These are phyloP conservation scores for Lentinula aciculospora DNA, from an alignment of 768 basidiomycete species.

Conservation along the genomic window DNA sequence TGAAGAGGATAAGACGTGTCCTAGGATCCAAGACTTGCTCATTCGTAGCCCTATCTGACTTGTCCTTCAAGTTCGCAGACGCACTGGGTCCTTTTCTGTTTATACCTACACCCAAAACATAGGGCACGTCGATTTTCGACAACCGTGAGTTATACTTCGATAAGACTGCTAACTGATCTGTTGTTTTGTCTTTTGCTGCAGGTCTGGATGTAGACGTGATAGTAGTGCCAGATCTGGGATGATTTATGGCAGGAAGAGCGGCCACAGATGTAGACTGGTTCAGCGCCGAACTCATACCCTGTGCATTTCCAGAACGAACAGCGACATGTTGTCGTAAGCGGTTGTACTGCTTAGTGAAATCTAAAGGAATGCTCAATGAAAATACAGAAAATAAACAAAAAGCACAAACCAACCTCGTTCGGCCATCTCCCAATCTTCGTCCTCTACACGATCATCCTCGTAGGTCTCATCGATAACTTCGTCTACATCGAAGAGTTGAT, in stretches of 20 bases:
- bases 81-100: slow-evolving; percentile 92
- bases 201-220: slow-evolving; percentile 15
- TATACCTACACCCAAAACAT: slow-evolving; percentile 63
- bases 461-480: slow-evolving; percentile 42
- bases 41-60: slow-evolving; percentile 91
- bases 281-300: slow-evolving; percentile 49
- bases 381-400: background rate
- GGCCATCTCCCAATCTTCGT: slow-evolving; percentile 86
- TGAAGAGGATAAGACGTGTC: slow-evolving; percentile 91
- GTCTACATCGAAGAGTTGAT: slow-evolving; percentile 32
- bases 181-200: slow-evolving; percentile 50
- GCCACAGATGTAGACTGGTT: slow-evolving; percentile 48
- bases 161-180: slow-evolving; percentile 69
- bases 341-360: slow-evolving; percentile 99
- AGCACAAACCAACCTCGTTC: slow-evolving; percentile 60
- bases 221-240: slow-evolving; percentile 38
- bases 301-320: slow-evolving; percentile 67
- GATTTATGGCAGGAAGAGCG: slow-evolving; percentile 66
- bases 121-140: slow-evolving; percentile 70
- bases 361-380: slow-evolving; percentile 32
- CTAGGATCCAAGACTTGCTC: slow-evolving; percentile 97
- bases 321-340: slow-evolving; percentile 88
- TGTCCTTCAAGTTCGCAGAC: slow-evolving; percentile 87
- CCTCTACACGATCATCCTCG: slow-evolving; percentile 57
- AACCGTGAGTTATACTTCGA: slow-evolving; percentile 75